phyloP scores from a whole-genome alignment of 768 basidiomycete genomes.

The Lactarius trivialis region DNA sequence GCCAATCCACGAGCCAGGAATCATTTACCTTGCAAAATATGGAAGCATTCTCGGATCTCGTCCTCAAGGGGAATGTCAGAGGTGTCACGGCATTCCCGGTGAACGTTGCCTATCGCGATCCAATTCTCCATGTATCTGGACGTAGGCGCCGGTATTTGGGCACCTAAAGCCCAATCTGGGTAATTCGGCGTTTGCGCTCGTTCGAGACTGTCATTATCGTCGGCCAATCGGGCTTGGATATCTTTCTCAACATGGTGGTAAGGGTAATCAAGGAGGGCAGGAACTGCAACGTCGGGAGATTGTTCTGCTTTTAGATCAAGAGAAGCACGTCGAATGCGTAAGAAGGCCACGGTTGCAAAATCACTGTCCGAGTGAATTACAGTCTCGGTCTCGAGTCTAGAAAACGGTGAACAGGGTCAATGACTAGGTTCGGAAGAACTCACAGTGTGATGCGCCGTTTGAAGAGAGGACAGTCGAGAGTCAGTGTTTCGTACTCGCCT shows the following conservation, averaged over 20 bases:
- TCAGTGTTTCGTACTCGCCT: constrained; percentile 95
- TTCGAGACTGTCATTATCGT: neutral
- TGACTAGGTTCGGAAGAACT: constrained; percentile 25
- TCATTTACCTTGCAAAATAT: constrained; percentile 49
- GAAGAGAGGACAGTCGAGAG: constrained; percentile 85
- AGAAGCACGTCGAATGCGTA: constrained; percentile 66
- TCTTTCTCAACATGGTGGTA: constrained; percentile 26
- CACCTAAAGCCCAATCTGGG: constrained; percentile 15
- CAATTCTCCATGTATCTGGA: constrained; percentile 47
- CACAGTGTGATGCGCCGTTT: constrained; percentile 68
- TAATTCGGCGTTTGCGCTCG: neutral
- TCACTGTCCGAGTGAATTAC: constrained; percentile 75
- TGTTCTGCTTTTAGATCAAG: constrained; percentile 47
- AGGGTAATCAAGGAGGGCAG: constrained; percentile 47
- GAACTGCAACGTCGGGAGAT: constrained; percentile 32
- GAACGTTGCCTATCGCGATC: constrained; percentile 62
- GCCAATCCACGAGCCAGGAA: neutral
- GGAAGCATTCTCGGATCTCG: constrained; percentile 68
- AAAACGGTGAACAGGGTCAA: constrained; percentile 3
- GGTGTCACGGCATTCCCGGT: constrained; percentile 23
- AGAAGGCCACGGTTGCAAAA: constrained; percentile 87
- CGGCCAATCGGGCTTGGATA: neutral
- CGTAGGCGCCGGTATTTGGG: constrained; percentile 10
- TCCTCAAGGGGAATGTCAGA: constrained; percentile 48
- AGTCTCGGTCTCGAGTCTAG: constrained; percentile 56